phyloP scores from a whole-genome alignment of 768 basidiomycete genomes.

The Lentinula sp. region DNA sequence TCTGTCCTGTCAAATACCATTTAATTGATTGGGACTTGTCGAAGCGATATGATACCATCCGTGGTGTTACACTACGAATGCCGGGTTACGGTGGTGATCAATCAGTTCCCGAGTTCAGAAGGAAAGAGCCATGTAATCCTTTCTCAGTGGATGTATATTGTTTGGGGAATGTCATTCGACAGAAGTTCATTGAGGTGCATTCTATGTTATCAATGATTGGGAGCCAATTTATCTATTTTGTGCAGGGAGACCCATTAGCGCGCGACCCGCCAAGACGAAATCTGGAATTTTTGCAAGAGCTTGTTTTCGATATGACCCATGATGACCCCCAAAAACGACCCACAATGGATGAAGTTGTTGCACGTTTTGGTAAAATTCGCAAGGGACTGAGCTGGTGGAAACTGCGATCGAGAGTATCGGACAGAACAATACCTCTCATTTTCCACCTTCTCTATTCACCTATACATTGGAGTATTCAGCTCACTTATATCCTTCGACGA shows the following conservation, averaged over 20 bases:
- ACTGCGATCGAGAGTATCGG: slow-evolving; percentile 21
- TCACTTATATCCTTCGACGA: background rate
- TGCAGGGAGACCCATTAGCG: background rate
- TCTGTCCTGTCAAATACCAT: slow-evolving; percentile 22
- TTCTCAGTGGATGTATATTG: slow-evolving; percentile 41
- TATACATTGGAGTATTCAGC: background rate
- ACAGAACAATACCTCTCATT: background rate
- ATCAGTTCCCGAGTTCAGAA: slow-evolving; percentile 30
- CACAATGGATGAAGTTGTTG: slow-evolving; percentile 23
- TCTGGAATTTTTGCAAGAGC: slow-evolving; percentile 23
- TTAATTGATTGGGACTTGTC: slow-evolving; percentile 24
- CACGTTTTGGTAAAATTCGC: slow-evolving; percentile 16
- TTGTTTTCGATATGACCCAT: slow-evolving; percentile 28
- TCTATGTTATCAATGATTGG: background rate
- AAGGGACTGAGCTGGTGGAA: slow-evolving; percentile 15
- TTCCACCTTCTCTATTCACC: background rate
- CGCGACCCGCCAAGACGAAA: background rate
- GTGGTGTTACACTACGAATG: slow-evolving; percentile 17
- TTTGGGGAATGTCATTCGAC: slow-evolving; percentile 30
- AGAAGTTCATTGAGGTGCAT: slow-evolving; percentile 5
- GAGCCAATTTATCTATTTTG: background rate
- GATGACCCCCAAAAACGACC: slow-evolving; percentile 24
- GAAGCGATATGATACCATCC: slow-evolving; percentile 15
- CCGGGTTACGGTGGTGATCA: slow-evolving; percentile 35
- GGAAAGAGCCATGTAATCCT: slow-evolving; percentile 21